These are phyloP conservation scores for Phytophthora colocasiae DNA, from an alignment of 352 stramenopile genomes.

Conservation along the genomic window DNA sequence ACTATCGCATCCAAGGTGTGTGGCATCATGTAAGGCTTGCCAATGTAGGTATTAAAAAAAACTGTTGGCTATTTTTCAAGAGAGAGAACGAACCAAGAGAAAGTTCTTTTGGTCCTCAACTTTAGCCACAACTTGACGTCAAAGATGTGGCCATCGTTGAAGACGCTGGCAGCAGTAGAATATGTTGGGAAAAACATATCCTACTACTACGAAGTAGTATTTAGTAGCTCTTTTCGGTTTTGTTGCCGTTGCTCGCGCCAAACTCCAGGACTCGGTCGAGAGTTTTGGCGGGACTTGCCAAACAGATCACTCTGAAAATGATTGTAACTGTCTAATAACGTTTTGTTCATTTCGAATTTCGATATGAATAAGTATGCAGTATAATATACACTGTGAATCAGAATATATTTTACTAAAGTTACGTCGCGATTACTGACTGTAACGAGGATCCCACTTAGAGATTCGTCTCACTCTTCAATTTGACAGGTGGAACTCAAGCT, in stretches of 20 bases:
- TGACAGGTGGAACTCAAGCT: constrained; percentile 12
- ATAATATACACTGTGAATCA: too few species aligned
- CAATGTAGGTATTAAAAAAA: too few species aligned
- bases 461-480: constrained; percentile 42
- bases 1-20: constrained; percentile 32
- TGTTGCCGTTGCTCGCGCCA: constrained; percentile 6
- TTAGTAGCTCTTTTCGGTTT: too few species aligned
- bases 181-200: not conserved
- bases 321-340: too few species aligned
- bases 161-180: not conserved
- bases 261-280: not conserved
- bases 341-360: too few species aligned
- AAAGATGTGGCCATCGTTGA: constrained; percentile 8
- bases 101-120: constrained; percentile 29
- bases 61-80: too few species aligned
- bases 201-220: not conserved
- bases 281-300: constrained; percentile 17
- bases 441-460: not conserved
- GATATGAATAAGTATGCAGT: too few species aligned
- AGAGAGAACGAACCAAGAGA: constrained; percentile 22
- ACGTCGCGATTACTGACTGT: too few species aligned
- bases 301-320: too few species aligned
- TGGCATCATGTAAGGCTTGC: constrained; percentile 35
- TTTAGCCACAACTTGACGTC: constrained; percentile 14
- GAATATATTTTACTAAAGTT: too few species aligned